Base-by-base conservation (phyloP, 257 asterid genomes). In the Coffea eugenioides region DNA sequence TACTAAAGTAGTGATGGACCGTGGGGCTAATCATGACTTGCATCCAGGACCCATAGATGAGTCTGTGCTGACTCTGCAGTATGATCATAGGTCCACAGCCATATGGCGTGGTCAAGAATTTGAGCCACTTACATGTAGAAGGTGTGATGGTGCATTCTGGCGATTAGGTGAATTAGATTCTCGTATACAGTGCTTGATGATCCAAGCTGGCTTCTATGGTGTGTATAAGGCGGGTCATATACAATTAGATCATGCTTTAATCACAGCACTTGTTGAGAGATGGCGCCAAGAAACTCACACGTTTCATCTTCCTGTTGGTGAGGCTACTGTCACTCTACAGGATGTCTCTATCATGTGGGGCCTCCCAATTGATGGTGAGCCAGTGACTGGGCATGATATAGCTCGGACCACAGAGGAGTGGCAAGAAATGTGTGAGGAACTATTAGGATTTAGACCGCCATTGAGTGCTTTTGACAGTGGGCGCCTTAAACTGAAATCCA, bases 281-380 rank as follows among this genome's bases (percentile, higher is more conserved):
- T 92, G 95, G 97, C 91, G 94, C 18, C 97, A 94, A 52, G 94
- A 92, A 85, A 93, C 97, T 5, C 97, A 93, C 78, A 91, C 97
- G 15, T 93, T 93, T 84, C 97, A 91, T 85, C 84, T 93, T 67
- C 92, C 95, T 46, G 92, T 88, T 71, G 97, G 93, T 36, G 97
- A 93, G 87, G 82, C 97, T 59, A 91, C 97, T 73, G 91, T 90
- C 66, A 91, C 93, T 49, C 83, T 90, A 39, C 97, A 90, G 82
- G 97, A 93, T 83, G 91, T 91, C 41, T 85, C 95, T 67, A 84
- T 93, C 41, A 78, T 91, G 83, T 93, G 93, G 93, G 97, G 95
- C 76, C 92, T 93, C 31, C 97, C 91, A 14, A 92, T 91, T 64
- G 95, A 90, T 68, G 97, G 94, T 31, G 91, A 88, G 67, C 97